These are phyloP conservation scores for Blastocystis sp. DNA, from an alignment of 352 stramenopile species.

Conservation along the genomic window DNA sequence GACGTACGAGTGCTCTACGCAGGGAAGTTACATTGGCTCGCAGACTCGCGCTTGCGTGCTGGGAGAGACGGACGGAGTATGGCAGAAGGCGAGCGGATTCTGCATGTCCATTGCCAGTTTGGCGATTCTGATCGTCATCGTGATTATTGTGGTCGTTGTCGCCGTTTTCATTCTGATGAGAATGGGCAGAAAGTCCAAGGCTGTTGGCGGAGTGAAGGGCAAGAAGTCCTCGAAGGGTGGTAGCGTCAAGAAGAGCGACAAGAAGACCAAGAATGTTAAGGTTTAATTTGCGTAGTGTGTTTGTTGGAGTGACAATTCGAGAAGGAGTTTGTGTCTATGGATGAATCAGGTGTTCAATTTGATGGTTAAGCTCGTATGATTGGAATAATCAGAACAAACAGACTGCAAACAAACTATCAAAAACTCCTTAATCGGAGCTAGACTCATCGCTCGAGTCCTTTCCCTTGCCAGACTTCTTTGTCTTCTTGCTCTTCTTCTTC, in stretches of 20 bases:
- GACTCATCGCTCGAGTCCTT: too few species aligned
- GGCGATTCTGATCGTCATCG: background rate
- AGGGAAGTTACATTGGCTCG: slow-evolving; percentile 35
- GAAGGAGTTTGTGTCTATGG: too few species aligned
- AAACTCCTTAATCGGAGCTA: slow-evolving; percentile 28
- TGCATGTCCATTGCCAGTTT: slow-evolving; percentile 7
- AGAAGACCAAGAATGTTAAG: background rate
- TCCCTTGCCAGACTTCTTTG: too few species aligned
- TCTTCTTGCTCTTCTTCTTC: slow-evolving; percentile 38
- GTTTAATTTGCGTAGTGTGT: background rate
- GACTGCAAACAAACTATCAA: too few species aligned
- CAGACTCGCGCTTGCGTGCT: slow-evolving; percentile 15
- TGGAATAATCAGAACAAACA: too few species aligned
- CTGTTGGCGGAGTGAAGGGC: background rate
- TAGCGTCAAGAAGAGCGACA: too few species aligned
- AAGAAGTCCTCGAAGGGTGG: too few species aligned
- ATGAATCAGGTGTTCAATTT: too few species aligned
- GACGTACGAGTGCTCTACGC: background rate
- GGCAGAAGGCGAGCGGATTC: slow-evolving; percentile 15
- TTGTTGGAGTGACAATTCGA: too few species aligned
- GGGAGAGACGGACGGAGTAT: slow-evolving; percentile 6
- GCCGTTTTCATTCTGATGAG: background rate
- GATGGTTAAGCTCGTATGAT: too few species aligned
- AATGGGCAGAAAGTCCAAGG: background rate
- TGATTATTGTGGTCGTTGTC: background rate